Base-by-base conservation (phyloP, 148 eudicot genomes). In the Salicornia ramosissima region DNA sequence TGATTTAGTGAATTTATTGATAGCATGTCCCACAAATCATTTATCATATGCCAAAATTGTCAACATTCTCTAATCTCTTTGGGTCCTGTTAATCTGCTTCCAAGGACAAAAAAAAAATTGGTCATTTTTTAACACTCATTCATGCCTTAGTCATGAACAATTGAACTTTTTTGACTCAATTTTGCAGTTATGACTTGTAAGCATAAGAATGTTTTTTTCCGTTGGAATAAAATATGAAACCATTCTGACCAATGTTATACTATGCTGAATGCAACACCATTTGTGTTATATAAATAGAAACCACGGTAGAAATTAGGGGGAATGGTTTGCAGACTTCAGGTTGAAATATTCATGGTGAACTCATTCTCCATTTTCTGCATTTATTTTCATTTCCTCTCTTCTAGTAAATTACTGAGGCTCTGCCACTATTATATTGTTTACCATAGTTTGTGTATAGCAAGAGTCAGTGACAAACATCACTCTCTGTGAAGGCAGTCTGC, bases 401-500 rank as follows among this genome's bases (percentile, higher is more conserved):
- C 39, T 50, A 69, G n/a, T 24, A 39, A 1, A 39, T 3, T 25
- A 18, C 28, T 11, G 33, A 0, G 34, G 43, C 2, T 43, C 21
- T 13, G 30, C 12, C 21, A 12, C 30, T 63, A 15, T 63, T 39
- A 13, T 15, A 33, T 16, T 14, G 64, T 24, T 65, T 8, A 46
- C 2, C 15, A 30, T 13, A 21, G 26, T 28, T 40, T 51, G 55
- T 72, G 12, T 12, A 22, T 33, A 25, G 45, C 52, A 33, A 52
- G 64, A 72, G 71, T 65, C 42, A n/a, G 65, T 81, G 54, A 53
- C 33, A 21, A 8, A 60, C 46, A 2, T 75, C 50, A 49, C 53
- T 73, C 40, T 72, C 54, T 74, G 40, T 71, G 63, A 81, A 93
- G 96, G 98, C 86, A 81, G 97, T 94, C 56, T 94, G 99, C 82